Evolutionary conservation across 208 protist species (phyloP).

Genomic region (Sergeia podlipaevii): DNA sequence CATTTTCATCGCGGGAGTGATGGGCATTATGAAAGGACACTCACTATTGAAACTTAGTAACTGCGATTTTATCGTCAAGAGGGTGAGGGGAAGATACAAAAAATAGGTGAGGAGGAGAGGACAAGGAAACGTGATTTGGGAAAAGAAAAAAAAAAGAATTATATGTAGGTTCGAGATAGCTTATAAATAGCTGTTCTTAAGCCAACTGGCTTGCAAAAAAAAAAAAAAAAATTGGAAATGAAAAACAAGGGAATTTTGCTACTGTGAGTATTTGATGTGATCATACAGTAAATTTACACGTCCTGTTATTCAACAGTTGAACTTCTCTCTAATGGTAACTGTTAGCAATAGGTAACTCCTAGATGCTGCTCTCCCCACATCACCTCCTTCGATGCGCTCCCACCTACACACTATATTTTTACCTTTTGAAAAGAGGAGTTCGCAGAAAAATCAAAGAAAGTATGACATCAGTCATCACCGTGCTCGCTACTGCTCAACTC

Average conservation of each 20-base stretch:
- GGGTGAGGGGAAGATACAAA: not conserved
- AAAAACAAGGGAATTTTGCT: too few species aligned
- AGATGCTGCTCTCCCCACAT: too few species aligned
- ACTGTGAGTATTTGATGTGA: too few species aligned
- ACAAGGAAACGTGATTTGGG: not conserved
- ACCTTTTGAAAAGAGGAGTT: not conserved
- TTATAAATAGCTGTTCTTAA: not conserved
- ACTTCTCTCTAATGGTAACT: too few species aligned
- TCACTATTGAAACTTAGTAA: too few species aligned
- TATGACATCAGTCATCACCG: not conserved
- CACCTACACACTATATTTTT: not conserved
- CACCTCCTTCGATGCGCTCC: too few species aligned
- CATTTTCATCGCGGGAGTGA: constrained; percentile 43
- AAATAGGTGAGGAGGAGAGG: not conserved
- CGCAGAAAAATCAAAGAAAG: not conserved
- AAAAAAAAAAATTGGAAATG: not conserved
- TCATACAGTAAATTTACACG: too few species aligned
- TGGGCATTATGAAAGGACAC: constrained; percentile 36
- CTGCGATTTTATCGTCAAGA: not conserved
- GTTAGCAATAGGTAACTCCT: too few species aligned
- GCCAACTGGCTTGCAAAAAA: not conserved
- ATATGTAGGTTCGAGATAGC: not conserved
- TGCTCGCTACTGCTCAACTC: too few species aligned
- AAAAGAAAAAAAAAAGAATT: constrained; percentile 6
- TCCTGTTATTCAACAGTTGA: too few species aligned